Percentiles rank a stretch among this genome's conserved stretches.
Evolutionary conservation across 2,329 filamentous ascomycete species (phyloP).

Genomic region (Botrytis medusae): DNA sequence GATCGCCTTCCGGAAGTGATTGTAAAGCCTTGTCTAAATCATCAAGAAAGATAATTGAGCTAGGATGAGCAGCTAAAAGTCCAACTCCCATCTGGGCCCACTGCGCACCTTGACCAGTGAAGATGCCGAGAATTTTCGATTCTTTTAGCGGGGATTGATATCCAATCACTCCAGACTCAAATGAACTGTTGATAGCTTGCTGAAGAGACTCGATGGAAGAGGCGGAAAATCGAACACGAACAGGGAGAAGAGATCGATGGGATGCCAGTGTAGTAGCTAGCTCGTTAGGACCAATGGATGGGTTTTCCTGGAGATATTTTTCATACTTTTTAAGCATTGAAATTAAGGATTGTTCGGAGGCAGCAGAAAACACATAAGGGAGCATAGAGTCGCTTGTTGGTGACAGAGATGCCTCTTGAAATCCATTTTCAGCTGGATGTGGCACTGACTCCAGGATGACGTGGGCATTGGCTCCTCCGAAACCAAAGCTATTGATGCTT

Average conservation of each 20-base stretch:
- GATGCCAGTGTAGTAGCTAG: neutral
- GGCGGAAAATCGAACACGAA: neutral
- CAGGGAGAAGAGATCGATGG: neutral
- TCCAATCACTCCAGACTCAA: neutral
- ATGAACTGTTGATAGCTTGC: neutral
- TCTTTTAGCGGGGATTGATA: neutral
- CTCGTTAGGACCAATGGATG: neutral
- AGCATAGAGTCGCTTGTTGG: neutral
- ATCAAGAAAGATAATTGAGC: neutral
- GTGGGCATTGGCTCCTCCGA: neutral
- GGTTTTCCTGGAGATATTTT: neutral
- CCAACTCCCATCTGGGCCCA: constrained; percentile 26
- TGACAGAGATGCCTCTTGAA: neutral
- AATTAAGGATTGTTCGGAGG: neutral
- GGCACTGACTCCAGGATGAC: neutral
- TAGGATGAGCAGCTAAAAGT: neutral
- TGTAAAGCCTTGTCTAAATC: neutral
- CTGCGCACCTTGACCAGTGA: constrained; percentile 32
- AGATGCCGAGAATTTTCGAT: constrained; percentile 23
- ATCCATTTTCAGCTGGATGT: neutral
- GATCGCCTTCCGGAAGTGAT: neutral
- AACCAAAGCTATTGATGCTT: constrained; percentile 14
- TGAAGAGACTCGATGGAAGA: neutral
- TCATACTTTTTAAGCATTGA: neutral
- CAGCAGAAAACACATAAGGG: neutral